Base-by-base conservation (phyloP, 495 filamentous ascomycete species). In the Penicillium canariense region DNA sequence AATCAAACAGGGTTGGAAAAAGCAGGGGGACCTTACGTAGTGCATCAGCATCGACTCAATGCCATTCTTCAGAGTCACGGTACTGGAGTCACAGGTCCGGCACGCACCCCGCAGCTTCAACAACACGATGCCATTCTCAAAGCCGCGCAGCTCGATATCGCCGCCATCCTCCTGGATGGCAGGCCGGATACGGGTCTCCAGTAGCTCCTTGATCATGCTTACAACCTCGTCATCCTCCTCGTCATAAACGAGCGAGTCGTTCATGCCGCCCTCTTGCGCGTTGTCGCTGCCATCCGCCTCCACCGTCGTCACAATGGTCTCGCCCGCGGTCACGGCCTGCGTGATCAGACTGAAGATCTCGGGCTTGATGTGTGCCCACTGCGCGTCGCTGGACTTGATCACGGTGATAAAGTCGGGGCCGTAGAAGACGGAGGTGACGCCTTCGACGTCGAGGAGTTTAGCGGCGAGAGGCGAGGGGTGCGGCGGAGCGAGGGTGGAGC, bases 31-130 rank as follows among this genome's bases (percentile, higher is more conserved):
- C 77, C 79, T 72, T 58, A 82, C 80, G 61, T 88, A 88, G 62
- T 87, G 85, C 92, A 96, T 96, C 64, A 97, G 71, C 92, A 97
- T 96, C 39, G 87, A 88, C 77, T 98, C 95, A 66, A 98, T 98
- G 9, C 94, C 94, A 68, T 94, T 97, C 76, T 90, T 91, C 59
- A 98, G 69, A 23, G 94, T 97, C 23, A 96, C 90, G 0, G 93
- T 96, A 68, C 91, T 96, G 34, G 88, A 93, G 63, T 97, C 94
- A 69, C 94, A 97, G 20, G 93, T 97, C 45, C 93, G 79, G 69
- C 94, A 98, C 31, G 94, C 94, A 34, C 94, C 94, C 11, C 91
- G 80, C 56, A 98, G 70, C 76, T 96, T 98, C 56, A 98, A 67
- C 64, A 85, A 61, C 12, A 98, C 94, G 48, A 87, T 80, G 0